Percentiles rank a stretch among this genome's conserved stretches.
These are phyloP conservation scores for Cyclotella distinguenda DNA, from an alignment of 108 stramenopile species.

Conservation along the genomic window DNA sequence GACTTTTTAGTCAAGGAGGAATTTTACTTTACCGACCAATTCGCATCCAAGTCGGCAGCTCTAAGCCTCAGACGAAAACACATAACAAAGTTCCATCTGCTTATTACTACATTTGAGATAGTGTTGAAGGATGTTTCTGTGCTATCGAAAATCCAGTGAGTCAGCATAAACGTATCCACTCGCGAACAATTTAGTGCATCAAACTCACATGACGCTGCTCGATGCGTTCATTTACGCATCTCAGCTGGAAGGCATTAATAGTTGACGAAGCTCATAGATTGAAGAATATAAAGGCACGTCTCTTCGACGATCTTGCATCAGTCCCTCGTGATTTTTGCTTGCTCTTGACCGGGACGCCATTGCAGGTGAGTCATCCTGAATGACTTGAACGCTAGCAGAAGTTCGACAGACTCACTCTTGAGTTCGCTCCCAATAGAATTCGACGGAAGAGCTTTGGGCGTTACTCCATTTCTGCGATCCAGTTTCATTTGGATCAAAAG, in stretches of 20 bases:
- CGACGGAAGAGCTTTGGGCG: conserved; percentile 96
- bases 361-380: conserved; percentile 46
- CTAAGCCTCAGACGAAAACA: conserved; percentile 71
- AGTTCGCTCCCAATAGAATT: too few species aligned
- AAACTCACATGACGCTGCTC: too few species aligned
- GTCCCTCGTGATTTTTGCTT: conserved; percentile 85
- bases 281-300: conserved; percentile 77
- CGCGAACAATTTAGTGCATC: too few species aligned
- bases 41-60: conserved; percentile 61
- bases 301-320: conserved; percentile 73
- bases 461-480: conserved; percentile 83
- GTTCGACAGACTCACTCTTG: too few species aligned
- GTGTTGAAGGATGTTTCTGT: conserved; percentile 81
- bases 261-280: conserved; percentile 95
- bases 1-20: conserved; percentile 86
- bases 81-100: conserved; percentile 88
- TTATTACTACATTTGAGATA: conserved; percentile 97
- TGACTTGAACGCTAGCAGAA: too few species aligned
- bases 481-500: conserved; percentile 60
- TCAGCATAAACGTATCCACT: background rate
- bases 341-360: conserved; percentile 95
- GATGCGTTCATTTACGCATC: background rate
- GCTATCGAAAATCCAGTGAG: conserved; percentile 79
- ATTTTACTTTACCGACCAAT: conserved; percentile 87
- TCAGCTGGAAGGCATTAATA: conserved; percentile 81